Evolutionary conservation across 768 basidiomycete genomes (phyloP), one percentile per base, ranked within the genome.

Genomic region (Amanita rimosa): DNA sequence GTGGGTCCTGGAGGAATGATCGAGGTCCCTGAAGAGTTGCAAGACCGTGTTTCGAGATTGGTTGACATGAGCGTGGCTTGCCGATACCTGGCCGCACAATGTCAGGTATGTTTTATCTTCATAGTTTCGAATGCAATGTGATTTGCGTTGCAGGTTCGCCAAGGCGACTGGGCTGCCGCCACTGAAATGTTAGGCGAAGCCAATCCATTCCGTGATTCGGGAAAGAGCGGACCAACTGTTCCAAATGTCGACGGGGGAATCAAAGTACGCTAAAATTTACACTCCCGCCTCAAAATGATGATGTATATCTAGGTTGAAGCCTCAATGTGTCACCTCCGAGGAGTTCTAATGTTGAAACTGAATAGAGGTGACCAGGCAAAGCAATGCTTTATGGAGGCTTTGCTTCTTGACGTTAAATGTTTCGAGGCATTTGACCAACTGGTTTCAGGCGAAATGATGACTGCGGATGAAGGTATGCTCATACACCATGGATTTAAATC

Each of bases 21-120:
- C 35, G 80, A 86, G 52, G 70, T 85, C 26, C 74, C 82, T 2
- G 76, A 79, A 34, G 71, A 80, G 31, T 68, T 76, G 56, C 79
- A 81, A 51, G 78, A 79, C 41, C 74, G 71, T 13, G 77, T 85
- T 17, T 84, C 83, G 40, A 76, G 86, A 44, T 71, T 97, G 24
- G 90, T 95, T 2, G 91, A 96, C 66, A 86, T 92, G 79, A 94
- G 90, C 58, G 78, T 98, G 31, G 90, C 92, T 5, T 98, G 96
- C 62, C 78, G 96, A 37, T 98, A 98, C 68, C 79, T 99, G 17
- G 93, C 92, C 14, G 96, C 95, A 8, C 91, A 97, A 59, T 97
- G 94, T 62, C 81, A 92, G 72, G 86, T 92, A 53, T 58, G 68
- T 46, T 34, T 17, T 10, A n/a, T 43, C n/a, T 6, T 16, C 8